phyloP scores from a whole-genome alignment of 1,139 yeast genomes.

The Pichia terricola region DNA sequence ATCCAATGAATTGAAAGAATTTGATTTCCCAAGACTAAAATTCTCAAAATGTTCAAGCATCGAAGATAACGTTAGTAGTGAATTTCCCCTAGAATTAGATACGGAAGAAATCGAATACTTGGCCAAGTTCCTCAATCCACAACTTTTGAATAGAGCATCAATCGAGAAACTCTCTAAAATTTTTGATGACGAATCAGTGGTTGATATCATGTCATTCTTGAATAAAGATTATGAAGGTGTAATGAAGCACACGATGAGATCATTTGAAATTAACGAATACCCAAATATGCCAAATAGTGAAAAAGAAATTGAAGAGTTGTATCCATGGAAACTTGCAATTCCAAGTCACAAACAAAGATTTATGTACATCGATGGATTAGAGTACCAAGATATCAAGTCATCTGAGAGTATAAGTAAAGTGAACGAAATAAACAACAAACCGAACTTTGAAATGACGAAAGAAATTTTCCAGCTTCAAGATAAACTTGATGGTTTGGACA shows the following conservation, averaged over 20 bases:
- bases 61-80: slow-evolving; percentile 13
- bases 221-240: slow-evolving; percentile 42
- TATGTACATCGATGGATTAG: slow-evolving; percentile 63
- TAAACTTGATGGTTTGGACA: slow-evolving; percentile 1
- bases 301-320: slow-evolving; percentile 36
- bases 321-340: slow-evolving; percentile 85
- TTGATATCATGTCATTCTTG: slow-evolving; percentile 59
- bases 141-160: slow-evolving; percentile 37
- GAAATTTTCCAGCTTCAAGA: slow-evolving; percentile 9
- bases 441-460: slow-evolving; percentile 22
- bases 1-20: slow-evolving; percentile 66
- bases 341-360: slow-evolving; percentile 93
- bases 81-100: slow-evolving; percentile 16
- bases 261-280: slow-evolving; percentile 41
- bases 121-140: slow-evolving; percentile 44
- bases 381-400: slow-evolving; percentile 26
- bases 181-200: slow-evolving; percentile 59
- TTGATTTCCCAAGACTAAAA: slow-evolving; percentile 62
- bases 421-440: slow-evolving; percentile 25
- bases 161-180: slow-evolving; percentile 36
- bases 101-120: slow-evolving; percentile 39
- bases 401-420: slow-evolving; percentile 25
- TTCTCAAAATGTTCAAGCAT: slow-evolving; percentile 28
- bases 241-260: slow-evolving; percentile 40
- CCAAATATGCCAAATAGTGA: slow-evolving; percentile 49